phyloP scores from a whole-genome alignment of 768 basidiomycete species.

The Amanita polypyramis region DNA sequence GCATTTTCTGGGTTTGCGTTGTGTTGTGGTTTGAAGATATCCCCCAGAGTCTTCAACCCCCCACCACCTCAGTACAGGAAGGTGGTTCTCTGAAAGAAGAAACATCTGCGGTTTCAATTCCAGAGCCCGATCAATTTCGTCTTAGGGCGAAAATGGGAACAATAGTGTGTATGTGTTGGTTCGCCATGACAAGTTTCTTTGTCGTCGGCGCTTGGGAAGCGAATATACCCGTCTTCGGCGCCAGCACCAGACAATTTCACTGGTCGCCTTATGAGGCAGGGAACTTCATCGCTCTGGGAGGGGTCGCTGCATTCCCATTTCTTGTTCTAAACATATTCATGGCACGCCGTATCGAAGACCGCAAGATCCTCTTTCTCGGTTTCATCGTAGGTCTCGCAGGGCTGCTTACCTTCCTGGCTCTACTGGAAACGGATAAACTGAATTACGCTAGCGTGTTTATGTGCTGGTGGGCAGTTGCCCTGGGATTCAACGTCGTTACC shows the following conservation, averaged over 20 bases:
- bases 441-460: conserved; percentile 37
- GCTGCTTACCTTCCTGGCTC: conserved; percentile 37
- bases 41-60: conserved; percentile 9
- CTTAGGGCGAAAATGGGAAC: conserved; percentile 28
- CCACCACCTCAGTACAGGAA: no score
- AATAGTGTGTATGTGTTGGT: conserved; percentile 58
- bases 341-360: conserved; percentile 49
- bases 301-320: conserved; percentile 53
- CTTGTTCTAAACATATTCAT: conserved; percentile 50
- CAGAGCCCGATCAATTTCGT: background rate
- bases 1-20: conserved; percentile 35
- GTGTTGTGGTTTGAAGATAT: conserved; percentile 30
- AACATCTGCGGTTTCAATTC: no score
- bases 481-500: conserved; percentile 67
- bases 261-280: conserved; percentile 57
- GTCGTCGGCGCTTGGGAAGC: conserved; percentile 62
- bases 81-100: no score
- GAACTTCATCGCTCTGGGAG: conserved; percentile 64
- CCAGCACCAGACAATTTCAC: conserved; percentile 27
- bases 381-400: conserved; percentile 39
- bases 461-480: conserved; percentile 50
- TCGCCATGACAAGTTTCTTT: conserved; percentile 61
- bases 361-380: conserved; percentile 45
- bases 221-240: conserved; percentile 54
- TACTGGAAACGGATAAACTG: conserved; percentile 30